These are phyloP conservation scores for Filosporella fistucella DNA, from an alignment of 495 filamentous ascomycete species.

Conservation along the genomic window DNA sequence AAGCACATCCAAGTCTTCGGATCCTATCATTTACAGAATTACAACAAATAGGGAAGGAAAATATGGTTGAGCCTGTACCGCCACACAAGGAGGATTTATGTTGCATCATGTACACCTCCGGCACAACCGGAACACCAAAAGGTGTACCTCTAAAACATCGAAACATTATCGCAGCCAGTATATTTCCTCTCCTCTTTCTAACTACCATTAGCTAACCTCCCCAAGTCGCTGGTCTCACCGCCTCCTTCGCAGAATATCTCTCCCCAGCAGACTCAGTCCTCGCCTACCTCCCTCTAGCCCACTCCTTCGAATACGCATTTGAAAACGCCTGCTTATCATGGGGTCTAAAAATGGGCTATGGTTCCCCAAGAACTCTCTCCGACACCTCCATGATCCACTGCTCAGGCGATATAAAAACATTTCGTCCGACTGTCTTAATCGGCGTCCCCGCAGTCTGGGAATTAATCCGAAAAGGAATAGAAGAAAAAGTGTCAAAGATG, in stretches of 20 bases:
- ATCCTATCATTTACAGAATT: slow-evolving; percentile 80
- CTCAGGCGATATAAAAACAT: slow-evolving; percentile 88
- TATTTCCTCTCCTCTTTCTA: slow-evolving; percentile 24
- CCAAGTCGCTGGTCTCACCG: slow-evolving; percentile 77
- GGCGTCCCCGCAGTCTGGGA: slow-evolving; percentile 97
- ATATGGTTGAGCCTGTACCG: slow-evolving; percentile 71
- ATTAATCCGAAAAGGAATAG: slow-evolving; percentile 92
- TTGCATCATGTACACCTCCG: slow-evolving; percentile 99
- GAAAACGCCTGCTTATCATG: slow-evolving; percentile 88
- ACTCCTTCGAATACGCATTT: slow-evolving; percentile 96
- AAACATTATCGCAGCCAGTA: slow-evolving; percentile 81
- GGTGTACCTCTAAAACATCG: slow-evolving; percentile 86
- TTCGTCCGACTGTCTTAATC: slow-evolving; percentile 83
- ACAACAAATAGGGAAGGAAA: slow-evolving; percentile 71
- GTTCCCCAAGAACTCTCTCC: slow-evolving; percentile 67
- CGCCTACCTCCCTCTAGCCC: slow-evolving; percentile 87
- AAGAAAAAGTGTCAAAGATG: slow-evolving; percentile 71
- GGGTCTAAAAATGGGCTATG: slow-evolving; percentile 81
- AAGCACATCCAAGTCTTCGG: slow-evolving; percentile 60
- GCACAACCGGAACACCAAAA: slow-evolving; percentile 90
- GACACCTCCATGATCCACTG: slow-evolving; percentile 85
- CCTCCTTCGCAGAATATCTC: slow-evolving; percentile 76
- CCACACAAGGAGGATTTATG: slow-evolving; percentile 81
- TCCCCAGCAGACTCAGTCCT: slow-evolving; percentile 79
- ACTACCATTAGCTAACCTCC: slow-evolving; percentile 1